Conservation (phyloP, 352 stramenopile genomes). For the Phytophthora hybrid region DNA sequence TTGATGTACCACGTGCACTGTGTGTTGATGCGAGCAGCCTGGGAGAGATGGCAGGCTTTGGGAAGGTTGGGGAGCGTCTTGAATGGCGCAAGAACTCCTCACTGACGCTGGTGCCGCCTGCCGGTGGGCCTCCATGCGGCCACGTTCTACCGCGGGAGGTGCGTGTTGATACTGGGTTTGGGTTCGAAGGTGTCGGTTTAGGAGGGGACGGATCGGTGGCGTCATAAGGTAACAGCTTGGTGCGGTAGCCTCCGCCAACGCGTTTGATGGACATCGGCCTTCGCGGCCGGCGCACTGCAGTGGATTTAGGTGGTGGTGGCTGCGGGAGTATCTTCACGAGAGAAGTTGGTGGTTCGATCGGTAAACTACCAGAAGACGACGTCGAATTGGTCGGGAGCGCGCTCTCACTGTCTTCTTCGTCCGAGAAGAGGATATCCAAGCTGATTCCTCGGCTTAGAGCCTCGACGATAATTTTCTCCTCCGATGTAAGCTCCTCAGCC, state of each 20-base stretch:
- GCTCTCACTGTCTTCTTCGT: constrained; percentile 40
- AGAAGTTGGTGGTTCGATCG: constrained; percentile 11
- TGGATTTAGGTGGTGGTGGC: constrained; percentile 19
- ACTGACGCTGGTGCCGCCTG: background rate
- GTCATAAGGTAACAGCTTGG: constrained; percentile 32
- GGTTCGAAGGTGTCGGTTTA: background rate
- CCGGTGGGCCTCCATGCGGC: constrained; percentile 9
- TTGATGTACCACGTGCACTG: background rate
- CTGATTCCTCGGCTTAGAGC: constrained; percentile 50
- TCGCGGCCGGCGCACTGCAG: constrained; percentile 10
- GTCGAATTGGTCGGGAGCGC: constrained; percentile 17
- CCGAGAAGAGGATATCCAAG: constrained; percentile 69
- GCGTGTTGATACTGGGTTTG: background rate
- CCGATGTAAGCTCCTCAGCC: background rate
- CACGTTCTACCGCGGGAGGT: background rate
- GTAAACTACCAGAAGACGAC: constrained; percentile 17
- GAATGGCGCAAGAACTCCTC: constrained; percentile 15
- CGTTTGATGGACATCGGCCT: constrained; percentile 50
- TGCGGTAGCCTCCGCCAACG: constrained; percentile 68
- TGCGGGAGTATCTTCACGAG: constrained; percentile 15
- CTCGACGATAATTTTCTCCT: constrained; percentile 28
- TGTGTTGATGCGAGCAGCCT: background rate
- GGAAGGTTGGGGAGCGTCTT: constrained; percentile 19
- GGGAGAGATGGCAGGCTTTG: constrained; percentile 14
- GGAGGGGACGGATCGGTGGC: constrained; percentile 9